Base-by-base conservation (phyloP, 2,329 filamentous ascomycete species). In the Fusarium incarnatum region DNA sequence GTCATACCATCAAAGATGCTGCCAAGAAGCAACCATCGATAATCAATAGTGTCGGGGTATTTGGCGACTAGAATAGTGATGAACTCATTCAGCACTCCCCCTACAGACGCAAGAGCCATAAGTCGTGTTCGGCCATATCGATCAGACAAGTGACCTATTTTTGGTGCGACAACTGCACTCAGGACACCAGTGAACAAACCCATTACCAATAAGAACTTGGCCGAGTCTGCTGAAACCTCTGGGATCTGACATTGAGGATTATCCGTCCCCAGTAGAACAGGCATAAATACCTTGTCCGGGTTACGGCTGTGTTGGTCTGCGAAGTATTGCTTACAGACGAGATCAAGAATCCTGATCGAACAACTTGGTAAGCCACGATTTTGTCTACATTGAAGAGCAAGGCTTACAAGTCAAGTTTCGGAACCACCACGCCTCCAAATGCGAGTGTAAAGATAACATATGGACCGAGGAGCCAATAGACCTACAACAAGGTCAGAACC, bases 251-350 rank as follows among this genome's bases (percentile, higher is more conserved):
- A 98, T 80, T 97, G 92, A 7, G 88, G 86, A 76, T 97, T 94
- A 46, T 92, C 88, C 30, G 81, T 86, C 6, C 90, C 91, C 28
- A 92, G 85, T 6, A 92, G 76, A 6, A 94, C 85, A 0, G 92
- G 92, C 2, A 86, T 77, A 76, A 90, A 86, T 9, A 84, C 84
- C 70, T 89, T 88, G 27, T 80, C 82, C 1, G 91, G 90, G 67
- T 93, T 85, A 11, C 80, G 71, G 6, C 85, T 77, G 10, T 87
- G 84, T 77, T 87, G 83, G 73, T 97, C 91, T 25, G 90, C 86
- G 71, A 96, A 91, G 79, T 97, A 97, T 65, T 92, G 87, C 67
- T 89, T 88, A 79, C 96, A 99, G 55, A 98, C 88, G 28, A 99
- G 85, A 61, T 91, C 87, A 66, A 97, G 85, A 67, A 97, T 93